Evolutionary conservation across 208 protist genomes (phyloP), one percentile per base, ranked within the genome.

Genomic region (Trypanosoma melophagium): DNA sequence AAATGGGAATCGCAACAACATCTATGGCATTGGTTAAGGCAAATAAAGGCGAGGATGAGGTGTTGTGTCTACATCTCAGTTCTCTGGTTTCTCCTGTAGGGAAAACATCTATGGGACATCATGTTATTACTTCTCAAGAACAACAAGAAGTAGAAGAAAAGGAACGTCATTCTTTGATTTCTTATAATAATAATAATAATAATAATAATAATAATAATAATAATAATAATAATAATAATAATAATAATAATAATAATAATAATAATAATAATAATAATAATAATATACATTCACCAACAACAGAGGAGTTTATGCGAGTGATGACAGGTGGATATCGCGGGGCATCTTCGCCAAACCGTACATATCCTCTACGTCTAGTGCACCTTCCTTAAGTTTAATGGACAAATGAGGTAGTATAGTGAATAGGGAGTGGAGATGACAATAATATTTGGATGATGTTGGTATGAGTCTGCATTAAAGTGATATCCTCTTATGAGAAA

Each of bases 251-350:
- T n/a, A n/a, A n/a, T n/a, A n/a, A n/a, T n/a, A n/a, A n/a, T n/a
- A n/a, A n/a, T n/a, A n/a, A n/a, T n/a, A n/a, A n/a, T n/a, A n/a
- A n/a, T n/a, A n/a, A n/a, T 14, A 44, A 7, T 14, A 44, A 49
- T 1, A 42, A 8, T 21, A 10, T n/a, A 5, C 60, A 45, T 2
- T 66, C 49, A 49, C 62, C 51, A 41, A 59, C 62, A 50, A 59
- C 51, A 10, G 62, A 67, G 7, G 62, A 56, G 24, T 67, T 67
- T 38, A 59, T 67, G 62, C 47, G 51, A 24, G 53, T 59, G n/a
- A 31, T 67, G 1, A 25, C 52, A n/a, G 51, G 31, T 40, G 40
- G 51, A 8, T 38, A 56, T 54, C 60, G 25, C 7, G 47, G 47
- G 4, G 9, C 41, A 19, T 24, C 41, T 49, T 1, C 41, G 1